These are phyloP conservation scores for Alternaria panax DNA, from an alignment of 2,329 filamentous ascomycete species.

Conservation along the genomic window DNA sequence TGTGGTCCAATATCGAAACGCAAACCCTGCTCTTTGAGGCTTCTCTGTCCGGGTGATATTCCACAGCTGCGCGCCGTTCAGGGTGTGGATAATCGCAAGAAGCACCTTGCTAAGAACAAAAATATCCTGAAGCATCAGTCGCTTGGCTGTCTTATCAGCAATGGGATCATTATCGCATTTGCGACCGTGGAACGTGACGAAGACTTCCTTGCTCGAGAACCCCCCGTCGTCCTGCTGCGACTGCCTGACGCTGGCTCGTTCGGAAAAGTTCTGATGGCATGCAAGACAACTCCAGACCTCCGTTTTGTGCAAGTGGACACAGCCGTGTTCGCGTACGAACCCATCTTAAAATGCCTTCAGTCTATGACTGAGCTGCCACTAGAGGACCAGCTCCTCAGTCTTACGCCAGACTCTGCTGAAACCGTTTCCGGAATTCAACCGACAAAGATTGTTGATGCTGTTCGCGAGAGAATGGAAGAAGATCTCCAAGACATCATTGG, in stretches of 20 bases:
- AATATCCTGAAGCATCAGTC: constrained; percentile 66
- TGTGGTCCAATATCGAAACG: constrained; percentile 42
- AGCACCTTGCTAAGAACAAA: constrained; percentile 55
- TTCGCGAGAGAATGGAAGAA: constrained; percentile 23
- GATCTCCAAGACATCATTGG: constrained; percentile 32
- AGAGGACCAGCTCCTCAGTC: constrained; percentile 59
- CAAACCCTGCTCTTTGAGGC: constrained; percentile 48
- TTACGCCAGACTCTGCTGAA: constrained; percentile 22
- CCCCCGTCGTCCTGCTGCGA: constrained; percentile 61
- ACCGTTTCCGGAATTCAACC: constrained; percentile 35
- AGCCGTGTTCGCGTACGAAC: constrained; percentile 73
- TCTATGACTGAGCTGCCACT: constrained; percentile 64
- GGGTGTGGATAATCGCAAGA: constrained; percentile 45
- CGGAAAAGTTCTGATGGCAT: constrained; percentile 54
- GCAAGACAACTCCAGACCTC: constrained; percentile 39
- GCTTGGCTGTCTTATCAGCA: constrained; percentile 67
- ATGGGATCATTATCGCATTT: constrained; percentile 65
- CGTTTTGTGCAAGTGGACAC: constrained; percentile 69
- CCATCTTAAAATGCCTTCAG: constrained; percentile 68
- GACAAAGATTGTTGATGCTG: constrained; percentile 29
- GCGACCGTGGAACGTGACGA: constrained; percentile 64
- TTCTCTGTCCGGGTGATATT: constrained; percentile 56
- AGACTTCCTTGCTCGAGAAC: constrained; percentile 51
- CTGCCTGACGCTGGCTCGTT: constrained; percentile 59
- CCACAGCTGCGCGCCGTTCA: constrained; percentile 50